Percentiles rank a stretch among this genome's conserved stretches.
Conservation (phyloP, 2,329 filamentous ascomycete species). For the Coniella lustricola region DNA sequence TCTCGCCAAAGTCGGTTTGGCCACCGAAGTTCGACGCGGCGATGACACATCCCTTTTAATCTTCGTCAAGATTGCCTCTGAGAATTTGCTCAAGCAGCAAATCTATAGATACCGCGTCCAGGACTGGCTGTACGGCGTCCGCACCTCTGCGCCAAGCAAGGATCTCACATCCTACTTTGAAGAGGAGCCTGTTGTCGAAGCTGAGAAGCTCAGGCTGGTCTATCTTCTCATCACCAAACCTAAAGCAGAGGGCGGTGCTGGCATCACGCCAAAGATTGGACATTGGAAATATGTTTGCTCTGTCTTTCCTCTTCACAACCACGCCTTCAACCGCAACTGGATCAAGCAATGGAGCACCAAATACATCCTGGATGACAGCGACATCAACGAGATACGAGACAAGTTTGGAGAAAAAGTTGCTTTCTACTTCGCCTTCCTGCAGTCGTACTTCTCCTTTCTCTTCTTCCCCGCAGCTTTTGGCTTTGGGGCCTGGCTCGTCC, state of each 20-base stretch:
- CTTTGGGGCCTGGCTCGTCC: conserved; percentile 68
- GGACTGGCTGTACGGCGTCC: conserved; percentile 89
- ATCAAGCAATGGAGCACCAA: conserved; percentile 69
- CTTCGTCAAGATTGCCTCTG: conserved; percentile 74
- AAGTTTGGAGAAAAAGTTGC: conserved; percentile 78
- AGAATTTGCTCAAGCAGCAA: conserved; percentile 67
- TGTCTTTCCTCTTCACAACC: conserved; percentile 75
- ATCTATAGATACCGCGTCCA: conserved; percentile 82
- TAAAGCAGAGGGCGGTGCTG: conserved; percentile 68
- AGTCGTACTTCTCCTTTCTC: conserved; percentile 82
- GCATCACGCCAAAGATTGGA: conserved; percentile 61
- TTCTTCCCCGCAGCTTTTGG: conserved; percentile 77
- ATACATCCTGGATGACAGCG: conserved; percentile 56
- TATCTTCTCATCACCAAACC: conserved; percentile 77
- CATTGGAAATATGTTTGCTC: conserved; percentile 67
- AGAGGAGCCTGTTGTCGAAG: conserved; percentile 73
- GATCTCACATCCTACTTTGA: conserved; percentile 63
- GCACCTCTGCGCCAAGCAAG: conserved; percentile 66
- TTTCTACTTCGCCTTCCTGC: conserved; percentile 92
- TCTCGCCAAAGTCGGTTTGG: conserved; percentile 71
- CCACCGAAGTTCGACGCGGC: conserved; percentile 79
- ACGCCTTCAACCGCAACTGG: conserved; percentile 66
- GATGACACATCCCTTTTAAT: conserved; percentile 69
- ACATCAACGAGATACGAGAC: conserved; percentile 69
- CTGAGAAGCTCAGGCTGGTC: conserved; percentile 80